phyloP scores from a whole-genome alignment of 2,329 filamentous ascomycete species.

The Pseudopyrenochaeta lycopersici region DNA sequence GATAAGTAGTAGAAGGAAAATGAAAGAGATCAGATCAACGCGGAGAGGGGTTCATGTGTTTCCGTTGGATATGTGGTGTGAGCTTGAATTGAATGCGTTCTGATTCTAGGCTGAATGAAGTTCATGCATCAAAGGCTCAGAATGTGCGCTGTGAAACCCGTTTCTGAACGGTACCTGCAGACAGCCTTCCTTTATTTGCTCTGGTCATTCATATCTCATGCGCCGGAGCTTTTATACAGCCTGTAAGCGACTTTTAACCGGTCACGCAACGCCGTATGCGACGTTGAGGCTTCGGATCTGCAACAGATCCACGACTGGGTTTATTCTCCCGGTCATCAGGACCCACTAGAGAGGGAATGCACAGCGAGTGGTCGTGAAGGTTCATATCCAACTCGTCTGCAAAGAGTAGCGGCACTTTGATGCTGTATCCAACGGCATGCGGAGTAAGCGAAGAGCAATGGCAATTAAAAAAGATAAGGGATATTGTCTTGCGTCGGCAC shows the following conservation, averaged over 20 bases:
- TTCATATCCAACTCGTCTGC: background rate
- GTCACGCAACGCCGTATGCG: background rate
- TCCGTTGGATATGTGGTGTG: background rate
- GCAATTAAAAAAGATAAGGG: slow-evolving; percentile 6
- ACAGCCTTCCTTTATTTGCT: background rate
- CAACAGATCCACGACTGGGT: background rate
- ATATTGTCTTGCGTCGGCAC: slow-evolving; percentile 3
- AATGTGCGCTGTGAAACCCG: background rate
- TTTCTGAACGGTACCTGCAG: background rate
- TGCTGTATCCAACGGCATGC: background rate
- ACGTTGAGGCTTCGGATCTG: background rate
- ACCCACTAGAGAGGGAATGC: background rate
- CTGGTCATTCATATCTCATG: background rate
- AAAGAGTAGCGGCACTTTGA: background rate
- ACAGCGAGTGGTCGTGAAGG: background rate
- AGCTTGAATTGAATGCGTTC: background rate
- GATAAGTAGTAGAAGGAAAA: slow-evolving; percentile 11
- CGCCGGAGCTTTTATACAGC: background rate
- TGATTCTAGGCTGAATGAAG: background rate
- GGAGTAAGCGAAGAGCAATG: background rate
- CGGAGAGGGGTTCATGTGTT: background rate
- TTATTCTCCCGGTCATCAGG: slow-evolving; percentile 1
- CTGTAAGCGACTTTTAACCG: slow-evolving; percentile 2
- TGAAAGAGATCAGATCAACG: slow-evolving; percentile 9
- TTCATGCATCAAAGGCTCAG: background rate